Base-by-base conservation (phyloP, 139 green algal genomes). In the Closterium sp. region DNA sequence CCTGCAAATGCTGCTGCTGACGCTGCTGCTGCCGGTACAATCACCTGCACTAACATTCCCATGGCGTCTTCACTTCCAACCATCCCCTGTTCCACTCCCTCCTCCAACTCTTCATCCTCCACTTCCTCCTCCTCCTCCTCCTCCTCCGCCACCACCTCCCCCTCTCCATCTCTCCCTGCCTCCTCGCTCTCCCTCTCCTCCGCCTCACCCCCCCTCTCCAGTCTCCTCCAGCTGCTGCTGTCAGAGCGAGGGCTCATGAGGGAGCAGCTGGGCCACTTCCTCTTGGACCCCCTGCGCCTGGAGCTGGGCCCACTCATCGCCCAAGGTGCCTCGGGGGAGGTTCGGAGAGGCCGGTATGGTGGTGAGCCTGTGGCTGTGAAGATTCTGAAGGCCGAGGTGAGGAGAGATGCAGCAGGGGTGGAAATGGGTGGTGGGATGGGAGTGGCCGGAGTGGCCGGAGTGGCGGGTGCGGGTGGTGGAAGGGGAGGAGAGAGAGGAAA, bases 221-320 rank as follows among this genome's bases (percentile, higher is more conserved):
- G 55, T 76, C 55, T 88, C 21, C n/a, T 88, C 12, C 30, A 36
- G 31, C 30, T 88, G 30, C 10, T 88, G 10, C 31, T 88, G 8
- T 86, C 83, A 33, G 83, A 86, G 83, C n/a, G 30, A 2, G 83
- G 83, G 19, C 83, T 43, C 84, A 36, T 36, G 84, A 36, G 33
- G 83, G 30, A 88, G 84, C 33, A 90, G 32, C 88, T 91, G 43
- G 33, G 88, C 30, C 25, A 91, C 38, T 55, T 86, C 64, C 25
- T 87, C 2, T n/a, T 91, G 38, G 88, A 55, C 64, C n/a, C n/a
- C 12, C 55, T 30, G 23, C 31, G 33, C 30, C 84, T 89, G 12
- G 35, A 89, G 12, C 64, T 89, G 12, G 87, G 87, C 28, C 21
- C 34, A 8, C 55, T 86, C 30, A 84, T 91, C 30, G 88, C 88